phyloP scores from a whole-genome alignment of 768 basidiomycete species.

The Boletus edulis region DNA sequence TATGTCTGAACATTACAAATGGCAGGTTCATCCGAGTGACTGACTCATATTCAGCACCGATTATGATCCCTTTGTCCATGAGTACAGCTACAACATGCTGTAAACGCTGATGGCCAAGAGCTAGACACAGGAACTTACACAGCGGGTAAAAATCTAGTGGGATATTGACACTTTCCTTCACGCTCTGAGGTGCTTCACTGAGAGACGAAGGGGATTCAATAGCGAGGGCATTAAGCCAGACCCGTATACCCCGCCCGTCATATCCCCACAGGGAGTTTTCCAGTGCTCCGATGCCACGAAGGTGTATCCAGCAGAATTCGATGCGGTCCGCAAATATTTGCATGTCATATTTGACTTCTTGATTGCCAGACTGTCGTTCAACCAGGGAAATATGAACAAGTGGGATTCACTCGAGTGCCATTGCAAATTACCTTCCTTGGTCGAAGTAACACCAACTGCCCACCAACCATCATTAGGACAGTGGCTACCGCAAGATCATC shows the following conservation, averaged over 20 bases:
- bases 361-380: slow-evolving; percentile 61
- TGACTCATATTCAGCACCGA: slow-evolving; percentile 90
- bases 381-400: not conserved
- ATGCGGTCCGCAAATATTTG: slow-evolving; percentile 96
- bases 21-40: slow-evolving; percentile 72
- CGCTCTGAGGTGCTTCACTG: slow-evolving; percentile 43
- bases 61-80: slow-evolving; percentile 99
- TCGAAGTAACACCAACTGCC: slow-evolving; percentile 83
- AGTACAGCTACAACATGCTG: slow-evolving; percentile 65
- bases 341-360: slow-evolving; percentile 96
- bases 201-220: slow-evolving; percentile 62
- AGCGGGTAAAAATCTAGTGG: slow-evolving; percentile 93
- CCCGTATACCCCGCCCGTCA: slow-evolving; percentile 82
- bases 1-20: slow-evolving; percentile 89
- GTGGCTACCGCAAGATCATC: slow-evolving; percentile 93
- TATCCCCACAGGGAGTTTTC: slow-evolving; percentile 99
- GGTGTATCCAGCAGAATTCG: slow-evolving; percentile 98
- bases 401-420: not conserved
- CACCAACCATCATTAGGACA: slow-evolving; percentile 93
- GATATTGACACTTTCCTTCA: slow-evolving; percentile 93
- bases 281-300: slow-evolving; percentile 86
- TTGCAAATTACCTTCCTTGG: slow-evolving; percentile 70
- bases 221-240: slow-evolving; percentile 94
- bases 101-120: not conserved
- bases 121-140: slow-evolving; percentile 50